Percentiles rank a stretch among this genome's conserved stretches.
These are phyloP conservation scores for Cryptosporidium andersoni DNA, from an alignment of 169 alveolate genomes.

Conservation along the genomic window DNA sequence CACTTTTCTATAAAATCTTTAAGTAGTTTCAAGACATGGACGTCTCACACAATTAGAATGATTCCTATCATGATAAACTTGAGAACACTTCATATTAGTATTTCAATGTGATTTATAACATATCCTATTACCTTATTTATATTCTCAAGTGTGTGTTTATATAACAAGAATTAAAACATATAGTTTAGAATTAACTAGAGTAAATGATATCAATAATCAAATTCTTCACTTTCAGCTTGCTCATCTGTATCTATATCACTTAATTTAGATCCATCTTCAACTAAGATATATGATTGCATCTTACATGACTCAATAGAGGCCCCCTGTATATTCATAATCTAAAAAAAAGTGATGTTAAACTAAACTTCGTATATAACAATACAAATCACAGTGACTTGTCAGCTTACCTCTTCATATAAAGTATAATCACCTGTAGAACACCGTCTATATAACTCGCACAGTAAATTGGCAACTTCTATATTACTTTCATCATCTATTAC, in stretches of 20 bases:
- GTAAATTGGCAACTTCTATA: conserved; percentile 47
- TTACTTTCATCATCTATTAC: conserved; percentile 61
- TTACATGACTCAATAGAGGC: conserved; percentile 49
- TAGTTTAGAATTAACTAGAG: too few species aligned
- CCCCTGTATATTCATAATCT: conserved; percentile 45
- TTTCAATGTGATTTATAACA: too few species aligned
- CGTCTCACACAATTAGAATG: too few species aligned
- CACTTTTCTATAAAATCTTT: too few species aligned
- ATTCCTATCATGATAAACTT: too few species aligned
- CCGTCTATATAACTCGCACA: conserved; percentile 42
- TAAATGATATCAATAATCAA: too few species aligned
- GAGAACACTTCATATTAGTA: too few species aligned
- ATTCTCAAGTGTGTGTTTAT: too few species aligned
- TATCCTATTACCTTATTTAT: too few species aligned
- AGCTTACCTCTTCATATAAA: conserved; percentile 42
- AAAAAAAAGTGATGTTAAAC: neutral
- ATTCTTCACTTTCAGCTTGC: neutral
- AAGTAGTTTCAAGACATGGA: too few species aligned
- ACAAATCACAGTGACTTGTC: neutral
- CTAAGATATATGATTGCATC: conserved; percentile 57
- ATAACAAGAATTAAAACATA: too few species aligned
- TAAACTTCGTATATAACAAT: neutral
- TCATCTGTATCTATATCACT: conserved; percentile 68
- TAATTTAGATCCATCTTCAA: conserved; percentile 28
- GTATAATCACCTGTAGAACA: conserved; percentile 52